Percentiles rank a stretch among this genome's conserved stretches.
phyloP scores from a whole-genome alignment of 805 yeast genomes.

The Sugiyamaella marilandica region DNA sequence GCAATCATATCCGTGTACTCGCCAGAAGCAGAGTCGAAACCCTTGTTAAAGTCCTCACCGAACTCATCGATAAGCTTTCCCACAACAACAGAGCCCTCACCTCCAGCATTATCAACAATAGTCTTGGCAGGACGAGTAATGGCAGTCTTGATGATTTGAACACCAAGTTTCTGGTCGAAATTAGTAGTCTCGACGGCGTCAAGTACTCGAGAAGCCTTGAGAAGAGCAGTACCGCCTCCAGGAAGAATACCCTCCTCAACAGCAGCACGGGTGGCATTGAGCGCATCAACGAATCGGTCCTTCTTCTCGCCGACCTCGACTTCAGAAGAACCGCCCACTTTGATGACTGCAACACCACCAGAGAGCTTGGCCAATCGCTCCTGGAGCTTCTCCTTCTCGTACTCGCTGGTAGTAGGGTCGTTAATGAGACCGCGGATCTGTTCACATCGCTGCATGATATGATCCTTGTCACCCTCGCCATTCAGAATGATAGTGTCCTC shows the following conservation, averaged over 20 bases:
- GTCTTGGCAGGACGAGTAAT: conserved; percentile 93
- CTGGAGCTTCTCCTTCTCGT: conserved; percentile 94
- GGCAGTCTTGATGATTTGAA: conserved; percentile 86
- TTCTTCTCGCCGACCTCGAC: conserved; percentile 99
- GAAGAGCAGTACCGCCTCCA: conserved; percentile 98
- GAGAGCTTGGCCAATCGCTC: conserved; percentile 95
- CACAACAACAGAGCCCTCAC: conserved; percentile 94
- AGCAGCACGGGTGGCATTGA: conserved; percentile 98
- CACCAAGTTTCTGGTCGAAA: conserved; percentile 96
- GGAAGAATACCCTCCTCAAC: conserved; percentile 98
- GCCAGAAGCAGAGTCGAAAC: conserved; percentile 90
- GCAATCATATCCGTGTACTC: conserved; percentile 94
- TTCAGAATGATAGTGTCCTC: conserved; percentile 92
- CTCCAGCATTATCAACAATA: conserved; percentile 94
- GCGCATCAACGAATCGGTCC: conserved; percentile 97
- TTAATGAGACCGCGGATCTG: conserved; percentile 82
- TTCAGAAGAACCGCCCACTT: conserved; percentile 96
- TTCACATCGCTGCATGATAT: conserved; percentile 80
- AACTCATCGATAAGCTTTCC: conserved; percentile 65
- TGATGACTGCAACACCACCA: conserved; percentile 97
- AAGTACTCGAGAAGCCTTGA: conserved; percentile 80
- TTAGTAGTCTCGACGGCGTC: conserved; percentile 69
- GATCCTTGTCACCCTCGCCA: conserved; percentile 85
- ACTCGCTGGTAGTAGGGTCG: conserved; percentile 68
- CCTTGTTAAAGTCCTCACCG: conserved; percentile 74